phyloP scores from a whole-genome alignment of 2,329 filamentous ascomycete species.

The Claviceps sp. region DNA sequence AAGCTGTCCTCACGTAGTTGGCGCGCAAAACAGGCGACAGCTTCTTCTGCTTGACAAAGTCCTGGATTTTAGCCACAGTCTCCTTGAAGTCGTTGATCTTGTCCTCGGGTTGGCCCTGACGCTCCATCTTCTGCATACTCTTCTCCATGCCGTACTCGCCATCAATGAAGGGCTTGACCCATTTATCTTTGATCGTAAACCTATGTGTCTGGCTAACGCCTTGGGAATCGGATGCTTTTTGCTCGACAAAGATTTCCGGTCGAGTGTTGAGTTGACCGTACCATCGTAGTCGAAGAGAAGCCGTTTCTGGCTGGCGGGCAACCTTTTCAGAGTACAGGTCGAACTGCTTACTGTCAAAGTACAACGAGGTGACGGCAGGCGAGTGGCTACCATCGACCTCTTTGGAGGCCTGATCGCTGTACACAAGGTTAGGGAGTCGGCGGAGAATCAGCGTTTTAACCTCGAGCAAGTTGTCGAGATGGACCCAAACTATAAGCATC shows the following conservation, averaged over 20 bases:
- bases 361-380: conserved; percentile 86
- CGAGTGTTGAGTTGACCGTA: conserved; percentile 69
- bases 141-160: conserved; percentile 90
- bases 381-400: conserved; percentile 70
- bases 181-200: conserved; percentile 87
- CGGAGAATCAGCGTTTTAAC: conserved; percentile 93
- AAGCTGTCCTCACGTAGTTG: conserved; percentile 88
- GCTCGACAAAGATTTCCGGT: conserved; percentile 74
- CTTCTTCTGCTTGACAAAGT: conserved; percentile 62
- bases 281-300: conserved; percentile 81
- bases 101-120: conserved; percentile 52
- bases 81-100: conserved; percentile 57
- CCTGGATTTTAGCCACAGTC: conserved; percentile 64
- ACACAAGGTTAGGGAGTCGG: conserved; percentile 79
- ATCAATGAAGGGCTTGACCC: conserved; percentile 73
- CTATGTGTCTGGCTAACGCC: conserved; percentile 66
- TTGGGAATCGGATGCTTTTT: conserved; percentile 70
- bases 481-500: conserved; percentile 65
- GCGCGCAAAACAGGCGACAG: conserved; percentile 78
- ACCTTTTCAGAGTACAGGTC: conserved; percentile 79
- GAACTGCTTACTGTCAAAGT: conserved; percentile 85
- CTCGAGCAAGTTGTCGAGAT: conserved; percentile 87
- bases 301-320: conserved; percentile 57
- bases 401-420: conserved; percentile 77
- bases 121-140: conserved; percentile 72